Percentiles rank a stretch among this genome's conserved stretches.
Evolutionary conservation across 257 asterid genomes (phyloP).

Genomic region (Plantago elongata): DNA sequence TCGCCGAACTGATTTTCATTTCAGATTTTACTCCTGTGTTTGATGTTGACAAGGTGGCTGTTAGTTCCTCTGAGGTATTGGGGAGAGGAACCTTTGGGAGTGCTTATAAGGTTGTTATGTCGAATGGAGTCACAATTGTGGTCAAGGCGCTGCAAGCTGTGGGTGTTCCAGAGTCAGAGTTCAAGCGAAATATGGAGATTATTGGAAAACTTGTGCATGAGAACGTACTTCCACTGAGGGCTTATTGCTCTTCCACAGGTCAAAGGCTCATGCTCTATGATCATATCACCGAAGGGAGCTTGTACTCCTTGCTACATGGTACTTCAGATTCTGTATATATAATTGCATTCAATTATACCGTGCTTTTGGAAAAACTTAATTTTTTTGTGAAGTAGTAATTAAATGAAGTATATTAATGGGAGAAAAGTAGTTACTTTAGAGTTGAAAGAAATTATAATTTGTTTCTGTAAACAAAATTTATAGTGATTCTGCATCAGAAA

Average conservation of each 20-base stretch:
- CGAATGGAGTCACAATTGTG: constrained; percentile 10
- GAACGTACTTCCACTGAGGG: constrained; percentile 13
- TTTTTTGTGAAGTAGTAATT: no score
- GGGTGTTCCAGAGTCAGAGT: constrained; percentile 1
- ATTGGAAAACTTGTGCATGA: constrained; percentile 10
- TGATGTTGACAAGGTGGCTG: constrained; percentile 26
- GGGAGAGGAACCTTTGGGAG: constrained; percentile 33
- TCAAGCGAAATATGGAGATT: constrained; percentile 3
- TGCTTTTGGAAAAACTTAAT: no score
- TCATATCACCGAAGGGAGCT: background rate
- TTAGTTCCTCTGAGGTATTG: constrained; percentile 31
- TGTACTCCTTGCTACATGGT: constrained; percentile 4
- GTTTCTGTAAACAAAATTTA: no score
- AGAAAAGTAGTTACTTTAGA: no score
- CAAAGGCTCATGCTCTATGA: constrained; percentile 12
- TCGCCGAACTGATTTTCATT: constrained; percentile 19
- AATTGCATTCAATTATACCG: no score
- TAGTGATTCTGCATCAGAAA: no score
- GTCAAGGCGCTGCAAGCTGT: constrained; percentile 2
- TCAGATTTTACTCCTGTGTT: constrained; percentile 18
- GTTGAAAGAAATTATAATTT: no score
- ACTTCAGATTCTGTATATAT: background rate
- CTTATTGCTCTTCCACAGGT: background rate
- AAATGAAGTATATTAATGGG: no score
- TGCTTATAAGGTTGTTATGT: constrained; percentile 4